These are phyloP conservation scores for Bretschneidera sinensis DNA, from an alignment of 345 rosid species.

Conservation along the genomic window DNA sequence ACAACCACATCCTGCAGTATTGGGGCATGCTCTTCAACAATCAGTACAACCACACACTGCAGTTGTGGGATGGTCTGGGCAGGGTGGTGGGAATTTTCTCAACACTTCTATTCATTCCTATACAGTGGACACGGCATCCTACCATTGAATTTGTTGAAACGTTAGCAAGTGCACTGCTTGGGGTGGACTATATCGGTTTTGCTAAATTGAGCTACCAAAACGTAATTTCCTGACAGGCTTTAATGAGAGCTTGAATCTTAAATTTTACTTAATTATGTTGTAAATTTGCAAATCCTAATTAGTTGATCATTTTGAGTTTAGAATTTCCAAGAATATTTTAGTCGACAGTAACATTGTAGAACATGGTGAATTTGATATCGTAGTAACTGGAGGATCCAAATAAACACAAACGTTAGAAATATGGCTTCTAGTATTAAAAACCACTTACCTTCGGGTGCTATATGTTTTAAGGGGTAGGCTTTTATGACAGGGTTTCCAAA, in stretches of 20 bases:
- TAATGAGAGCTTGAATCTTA: too few relatives aligned
- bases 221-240: too few relatives aligned
- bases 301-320: background rate
- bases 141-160: background rate
- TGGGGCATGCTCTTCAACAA: constrained; percentile 12
- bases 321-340: too few relatives aligned
- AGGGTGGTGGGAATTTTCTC: background rate
- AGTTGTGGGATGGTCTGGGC: background rate
- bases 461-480: background rate
- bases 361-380: background rate
- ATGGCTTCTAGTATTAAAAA: too few relatives aligned
- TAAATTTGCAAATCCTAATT: too few relatives aligned
- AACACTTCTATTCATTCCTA: background rate
- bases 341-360: too few relatives aligned
- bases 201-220: too few relatives aligned
- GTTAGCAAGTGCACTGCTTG: background rate
- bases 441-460: background rate
- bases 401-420: too few relatives aligned
- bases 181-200: too few relatives aligned
- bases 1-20: background rate
- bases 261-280: too few relatives aligned
- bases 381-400: background rate
- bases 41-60: background rate
- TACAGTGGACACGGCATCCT: background rate
- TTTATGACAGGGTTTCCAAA: background rate